Conservation (phyloP, 805 yeast species). For the Scheffersomyces ergatensis region DNA sequence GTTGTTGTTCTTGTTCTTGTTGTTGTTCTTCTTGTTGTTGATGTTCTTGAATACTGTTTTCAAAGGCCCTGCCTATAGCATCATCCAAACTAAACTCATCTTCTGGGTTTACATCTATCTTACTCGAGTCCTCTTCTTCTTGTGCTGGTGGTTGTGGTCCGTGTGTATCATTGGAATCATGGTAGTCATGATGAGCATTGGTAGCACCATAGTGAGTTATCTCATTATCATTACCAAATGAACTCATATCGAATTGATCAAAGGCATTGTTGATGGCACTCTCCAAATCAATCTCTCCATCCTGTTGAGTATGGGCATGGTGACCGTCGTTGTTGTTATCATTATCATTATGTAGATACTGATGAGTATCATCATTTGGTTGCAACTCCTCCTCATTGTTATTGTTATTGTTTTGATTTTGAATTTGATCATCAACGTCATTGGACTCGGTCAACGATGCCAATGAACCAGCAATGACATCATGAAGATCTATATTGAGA, state of each 20-base stretch:
- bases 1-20: background rate
- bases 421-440: background rate
- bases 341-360: background rate
- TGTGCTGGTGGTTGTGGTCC: background rate
- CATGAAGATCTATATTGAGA: background rate
- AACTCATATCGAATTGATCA: slow-evolving; percentile 22
- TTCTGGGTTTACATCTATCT: background rate
- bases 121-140: background rate
- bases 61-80: slow-evolving; percentile 21
- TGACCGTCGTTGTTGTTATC: background rate
- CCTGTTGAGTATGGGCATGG: background rate
- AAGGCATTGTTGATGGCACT: slow-evolving; percentile 34
- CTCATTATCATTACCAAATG: background rate
- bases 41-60: slow-evolving; percentile 7
- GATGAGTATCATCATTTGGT: background rate
- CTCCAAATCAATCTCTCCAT: background rate
- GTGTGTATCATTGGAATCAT: background rate
- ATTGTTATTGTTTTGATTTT: background rate
- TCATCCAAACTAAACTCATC: slow-evolving; percentile 7
- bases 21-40: slow-evolving; percentile 3
- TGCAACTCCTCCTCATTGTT: background rate
- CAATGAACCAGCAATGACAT: background rate
- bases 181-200: background rate
- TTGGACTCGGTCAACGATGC: background rate
- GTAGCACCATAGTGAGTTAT: background rate